Conservation (phyloP, 768 basidiomycete genomes). For the Pholiota microspora region DNA sequence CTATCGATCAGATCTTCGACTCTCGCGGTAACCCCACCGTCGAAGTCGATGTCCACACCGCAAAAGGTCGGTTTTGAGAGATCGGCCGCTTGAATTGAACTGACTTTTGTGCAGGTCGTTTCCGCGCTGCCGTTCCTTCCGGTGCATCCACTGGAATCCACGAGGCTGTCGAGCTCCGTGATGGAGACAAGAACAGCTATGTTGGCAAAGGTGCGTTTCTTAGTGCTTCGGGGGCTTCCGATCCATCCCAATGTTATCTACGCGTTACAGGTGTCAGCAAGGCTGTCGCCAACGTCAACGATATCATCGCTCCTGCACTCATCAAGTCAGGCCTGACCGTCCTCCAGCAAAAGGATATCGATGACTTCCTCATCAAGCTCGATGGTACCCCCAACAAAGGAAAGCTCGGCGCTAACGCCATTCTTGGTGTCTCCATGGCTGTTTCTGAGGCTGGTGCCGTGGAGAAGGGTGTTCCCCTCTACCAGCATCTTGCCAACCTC, state of each 20-base stretch:
- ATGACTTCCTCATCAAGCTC: constrained; percentile 97
- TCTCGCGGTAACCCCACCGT: constrained; percentile 98
- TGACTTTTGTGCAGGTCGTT: constrained; percentile 59
- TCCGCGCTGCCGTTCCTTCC: constrained; percentile 93
- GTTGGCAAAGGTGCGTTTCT: constrained; percentile 86
- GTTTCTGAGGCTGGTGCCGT: constrained; percentile 91
- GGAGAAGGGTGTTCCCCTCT: constrained; percentile 93
- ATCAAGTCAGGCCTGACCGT: constrained; percentile 82
- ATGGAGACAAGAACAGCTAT: constrained; percentile 90
- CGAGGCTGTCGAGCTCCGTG: constrained; percentile 98
- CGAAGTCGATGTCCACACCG: constrained; percentile 88
- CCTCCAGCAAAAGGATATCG: constrained; percentile 91
- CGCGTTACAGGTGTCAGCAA: constrained; percentile 74
- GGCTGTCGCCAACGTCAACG: constrained; percentile 94
- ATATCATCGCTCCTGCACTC: constrained; percentile 83
- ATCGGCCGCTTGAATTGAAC: constrained; percentile 1
- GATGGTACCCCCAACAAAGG: constrained; percentile 99
- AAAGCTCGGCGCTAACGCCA: constrained; percentile 98
- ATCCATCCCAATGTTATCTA: constrained; percentile 8
- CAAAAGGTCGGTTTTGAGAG: constrained; percentile 57
- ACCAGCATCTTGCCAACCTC: constrained; percentile 94
- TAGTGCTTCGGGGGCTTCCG: background rate
- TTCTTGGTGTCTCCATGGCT: constrained; percentile 97
- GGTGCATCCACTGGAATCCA: constrained; percentile 98
- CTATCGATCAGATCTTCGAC: constrained; percentile 84